Conservation (phyloP, 768 basidiomycete genomes). For the Antrodiella citrinella region DNA sequence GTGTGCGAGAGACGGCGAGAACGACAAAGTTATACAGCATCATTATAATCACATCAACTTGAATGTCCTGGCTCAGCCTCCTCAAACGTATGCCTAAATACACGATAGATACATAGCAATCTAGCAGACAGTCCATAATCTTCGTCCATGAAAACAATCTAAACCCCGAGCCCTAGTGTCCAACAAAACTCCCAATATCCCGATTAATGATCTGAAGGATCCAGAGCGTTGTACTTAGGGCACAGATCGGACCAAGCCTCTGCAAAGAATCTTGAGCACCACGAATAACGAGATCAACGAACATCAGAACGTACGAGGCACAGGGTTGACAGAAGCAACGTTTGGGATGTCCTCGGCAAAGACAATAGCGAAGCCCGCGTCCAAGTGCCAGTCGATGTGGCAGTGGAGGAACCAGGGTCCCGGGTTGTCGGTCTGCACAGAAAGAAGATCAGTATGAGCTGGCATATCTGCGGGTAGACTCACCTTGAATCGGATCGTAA, state of each 20-base stretch:
- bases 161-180: no score
- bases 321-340: conserved; percentile 4
- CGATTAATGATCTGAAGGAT: conserved; percentile 7
- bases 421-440: conserved; percentile 18
- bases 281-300: no score
- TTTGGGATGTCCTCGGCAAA: conserved; percentile 26
- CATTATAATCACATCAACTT: no score
- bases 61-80: no score
- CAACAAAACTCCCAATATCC: no score
- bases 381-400: conserved; percentile 49
- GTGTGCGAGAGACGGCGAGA: no score
- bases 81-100: no score
- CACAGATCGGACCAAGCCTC: conserved; percentile 2
- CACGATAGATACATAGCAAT: no score
- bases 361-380: conserved; percentile 34
- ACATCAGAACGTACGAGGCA: conserved; percentile 3
- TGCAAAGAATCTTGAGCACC: background rate
- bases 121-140: no score
- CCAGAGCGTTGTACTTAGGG: conserved; percentile 3
- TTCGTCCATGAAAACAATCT: no score
- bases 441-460: background rate
- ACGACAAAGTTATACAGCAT: no score
- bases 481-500: conserved; percentile 21
- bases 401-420: conserved; percentile 25
- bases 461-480: background rate